Conservation (phyloP, 2,329 filamentous ascomycete species). For the Trichoderma atroviride region DNA sequence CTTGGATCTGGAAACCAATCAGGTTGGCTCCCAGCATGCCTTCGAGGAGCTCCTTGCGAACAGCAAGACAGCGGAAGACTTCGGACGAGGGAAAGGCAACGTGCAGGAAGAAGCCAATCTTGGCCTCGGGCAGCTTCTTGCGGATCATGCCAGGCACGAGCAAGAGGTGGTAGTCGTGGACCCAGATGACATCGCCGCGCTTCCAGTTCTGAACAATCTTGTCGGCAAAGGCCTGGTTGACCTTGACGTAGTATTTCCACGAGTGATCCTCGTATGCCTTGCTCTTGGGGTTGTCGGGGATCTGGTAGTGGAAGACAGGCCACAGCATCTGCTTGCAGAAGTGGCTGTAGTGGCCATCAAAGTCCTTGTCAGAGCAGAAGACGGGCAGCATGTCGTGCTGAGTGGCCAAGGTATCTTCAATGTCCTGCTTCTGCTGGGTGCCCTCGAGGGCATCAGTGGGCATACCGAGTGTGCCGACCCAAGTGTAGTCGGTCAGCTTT, state of each 20-base stretch:
- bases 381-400: slow-evolving; percentile 84
- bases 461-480: slow-evolving; percentile 92
- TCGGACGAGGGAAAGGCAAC: slow-evolving; percentile 95
- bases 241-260: slow-evolving; percentile 89
- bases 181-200: slow-evolving; percentile 87
- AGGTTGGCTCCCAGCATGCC: slow-evolving; percentile 93
- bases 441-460: slow-evolving; percentile 83
- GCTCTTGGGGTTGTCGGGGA: slow-evolving; percentile 96
- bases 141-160: slow-evolving; percentile 88
- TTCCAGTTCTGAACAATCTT: slow-evolving; percentile 91
- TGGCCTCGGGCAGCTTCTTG: slow-evolving; percentile 85
- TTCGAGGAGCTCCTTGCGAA: slow-evolving; percentile 82
- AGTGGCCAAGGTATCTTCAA: slow-evolving; percentile 77
- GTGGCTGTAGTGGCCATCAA: slow-evolving; percentile 91
- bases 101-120: slow-evolving; percentile 95
- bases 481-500: slow-evolving; percentile 74
- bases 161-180: slow-evolving; percentile 93
- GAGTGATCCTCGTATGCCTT: slow-evolving; percentile 98
- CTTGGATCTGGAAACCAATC: slow-evolving; percentile 89
- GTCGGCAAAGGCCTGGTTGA: slow-evolving; percentile 93
- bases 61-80: slow-evolving; percentile 88
- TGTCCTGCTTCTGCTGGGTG: slow-evolving; percentile 75
- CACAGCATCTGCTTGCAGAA: slow-evolving; percentile 98
- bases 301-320: slow-evolving; percentile 98
- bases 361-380: slow-evolving; percentile 86